A percentile compares a stretch with the other conserved stretches of the same genome.
These are phyloP conservation scores for Cicer judaicum DNA, from an alignment of 306 rosid species.

Conservation along the genomic window DNA sequence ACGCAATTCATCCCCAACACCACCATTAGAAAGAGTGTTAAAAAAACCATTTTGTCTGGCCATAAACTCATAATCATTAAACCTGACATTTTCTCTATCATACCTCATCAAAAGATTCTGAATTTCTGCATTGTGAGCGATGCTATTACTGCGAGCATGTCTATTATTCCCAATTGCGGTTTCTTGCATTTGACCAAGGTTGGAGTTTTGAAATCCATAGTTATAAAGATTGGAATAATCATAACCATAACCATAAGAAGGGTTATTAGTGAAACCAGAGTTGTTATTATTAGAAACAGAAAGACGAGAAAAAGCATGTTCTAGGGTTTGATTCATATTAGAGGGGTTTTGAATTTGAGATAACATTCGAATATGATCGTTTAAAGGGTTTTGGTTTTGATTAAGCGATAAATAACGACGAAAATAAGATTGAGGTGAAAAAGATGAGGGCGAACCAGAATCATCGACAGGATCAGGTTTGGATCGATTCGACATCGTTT, in stretches of 20 bases:
- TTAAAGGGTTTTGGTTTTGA: neutral
- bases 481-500: constrained; percentile 28
- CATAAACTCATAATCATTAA: constrained; percentile 19
- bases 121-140: no score
- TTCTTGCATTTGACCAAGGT: no score
- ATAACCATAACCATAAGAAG: no score
- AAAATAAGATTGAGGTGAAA: neutral
- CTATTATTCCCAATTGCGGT: no score
- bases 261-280: neutral
- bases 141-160: no score
- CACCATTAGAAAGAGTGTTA: constrained; percentile 22
- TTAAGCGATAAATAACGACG: neutral
- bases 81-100: neutral
- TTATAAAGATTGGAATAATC: neutral
- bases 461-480: neutral
- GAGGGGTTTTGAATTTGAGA: constrained; percentile 4
- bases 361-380: neutral
- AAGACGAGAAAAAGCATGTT: constrained; percentile 49
- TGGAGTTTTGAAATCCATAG: neutral
- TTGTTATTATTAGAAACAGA: constrained; percentile 11
- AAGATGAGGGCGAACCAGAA: neutral
- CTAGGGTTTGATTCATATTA: constrained; percentile 43
- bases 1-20: neutral
- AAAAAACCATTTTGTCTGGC: constrained; percentile 8
- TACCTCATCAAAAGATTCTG: no score